Percentiles rank a stretch among this genome's conserved stretches.
phyloP scores from a whole-genome alignment of 1,284 basidiomycete genomes.

The Tylopilus sp. region DNA sequence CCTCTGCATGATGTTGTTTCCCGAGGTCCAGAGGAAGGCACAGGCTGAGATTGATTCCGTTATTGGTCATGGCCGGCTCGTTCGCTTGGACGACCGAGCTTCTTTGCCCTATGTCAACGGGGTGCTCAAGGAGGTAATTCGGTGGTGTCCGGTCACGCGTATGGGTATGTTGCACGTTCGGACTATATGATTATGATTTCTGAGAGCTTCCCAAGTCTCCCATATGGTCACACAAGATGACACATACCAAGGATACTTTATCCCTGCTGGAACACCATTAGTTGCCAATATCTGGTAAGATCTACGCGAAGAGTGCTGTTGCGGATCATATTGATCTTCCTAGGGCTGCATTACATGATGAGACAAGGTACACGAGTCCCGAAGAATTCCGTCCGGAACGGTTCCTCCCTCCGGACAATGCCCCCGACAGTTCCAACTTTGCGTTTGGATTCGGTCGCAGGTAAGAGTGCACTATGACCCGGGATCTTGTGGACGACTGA shows the following conservation, averaged over 20 bases:
- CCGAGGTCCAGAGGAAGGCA: not conserved
- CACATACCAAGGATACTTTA: not conserved
- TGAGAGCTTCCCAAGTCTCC: not conserved
- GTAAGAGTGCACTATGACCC: too few relatives aligned
- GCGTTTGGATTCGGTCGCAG: not conserved
- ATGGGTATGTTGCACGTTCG: not conserved
- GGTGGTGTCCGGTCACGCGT: not conserved
- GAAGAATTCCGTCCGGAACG: not conserved
- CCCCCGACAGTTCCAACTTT: not conserved
- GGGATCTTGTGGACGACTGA: not conserved
- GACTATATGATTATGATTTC: not conserved
- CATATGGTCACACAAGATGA: not conserved
- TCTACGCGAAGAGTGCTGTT: not conserved
- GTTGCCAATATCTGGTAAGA: conserved; percentile 1
- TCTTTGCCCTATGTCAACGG: not conserved
- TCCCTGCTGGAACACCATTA: not conserved
- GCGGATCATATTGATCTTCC: not conserved
- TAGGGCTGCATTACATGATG: not conserved
- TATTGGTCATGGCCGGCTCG: not conserved
- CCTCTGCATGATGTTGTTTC: not conserved
- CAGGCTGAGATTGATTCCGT: not conserved
- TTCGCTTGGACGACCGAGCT: not conserved
- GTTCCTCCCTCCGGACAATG: not conserved
- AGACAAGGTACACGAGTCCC: not conserved
- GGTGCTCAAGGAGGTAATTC: not conserved